These are phyloP conservation scores for Fusarium sacchari DNA, from an alignment of 2,329 filamentous ascomycete genomes.

Conservation along the genomic window DNA sequence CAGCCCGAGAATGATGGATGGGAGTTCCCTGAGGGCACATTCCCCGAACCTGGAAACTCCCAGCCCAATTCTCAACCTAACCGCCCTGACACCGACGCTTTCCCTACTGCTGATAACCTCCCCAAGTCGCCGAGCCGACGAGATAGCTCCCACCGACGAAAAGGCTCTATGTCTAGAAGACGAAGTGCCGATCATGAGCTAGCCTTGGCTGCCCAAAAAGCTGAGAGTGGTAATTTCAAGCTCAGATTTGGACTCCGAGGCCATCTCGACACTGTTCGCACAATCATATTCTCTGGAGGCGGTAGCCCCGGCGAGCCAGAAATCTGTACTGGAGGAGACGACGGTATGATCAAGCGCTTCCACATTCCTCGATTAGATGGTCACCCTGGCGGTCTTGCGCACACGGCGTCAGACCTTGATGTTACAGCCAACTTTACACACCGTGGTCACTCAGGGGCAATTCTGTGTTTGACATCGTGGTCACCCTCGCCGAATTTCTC, in stretches of 20 bases:
- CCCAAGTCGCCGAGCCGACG: slow-evolving; percentile 82
- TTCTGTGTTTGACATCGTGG: slow-evolving; percentile 87
- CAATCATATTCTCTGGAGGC: slow-evolving; percentile 95
- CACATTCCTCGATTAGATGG: slow-evolving; percentile 85
- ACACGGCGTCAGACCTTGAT: slow-evolving; percentile 81
- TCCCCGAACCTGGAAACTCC: slow-evolving; percentile 63
- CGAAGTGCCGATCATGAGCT: slow-evolving; percentile 75
- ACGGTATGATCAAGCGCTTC: slow-evolving; percentile 96
- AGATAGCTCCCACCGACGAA: slow-evolving; percentile 77
- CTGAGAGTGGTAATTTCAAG: slow-evolving; percentile 84
- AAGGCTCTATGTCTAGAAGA: slow-evolving; percentile 79
- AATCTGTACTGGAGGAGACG: slow-evolving; percentile 94
- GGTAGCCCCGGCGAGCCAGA: slow-evolving; percentile 96
- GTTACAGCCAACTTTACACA: slow-evolving; percentile 96
- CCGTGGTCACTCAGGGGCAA: slow-evolving; percentile 89
- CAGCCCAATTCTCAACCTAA: slow-evolving; percentile 60
- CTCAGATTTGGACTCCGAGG: slow-evolving; percentile 91
- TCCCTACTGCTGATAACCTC: slow-evolving; percentile 82
- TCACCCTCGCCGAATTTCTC: slow-evolving; percentile 89
- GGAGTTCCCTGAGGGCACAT: slow-evolving; percentile 89
- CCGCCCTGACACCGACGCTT: slow-evolving; percentile 87
- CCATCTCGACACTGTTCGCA: slow-evolving; percentile 92
- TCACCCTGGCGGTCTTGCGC: slow-evolving; percentile 56
- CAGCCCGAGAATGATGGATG: slow-evolving; percentile 77
- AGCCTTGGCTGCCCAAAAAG: slow-evolving; percentile 64